Conservation (phyloP, 225 moss, liverwort and hornwort genomes). For the Sphagnum contortum region DNA sequence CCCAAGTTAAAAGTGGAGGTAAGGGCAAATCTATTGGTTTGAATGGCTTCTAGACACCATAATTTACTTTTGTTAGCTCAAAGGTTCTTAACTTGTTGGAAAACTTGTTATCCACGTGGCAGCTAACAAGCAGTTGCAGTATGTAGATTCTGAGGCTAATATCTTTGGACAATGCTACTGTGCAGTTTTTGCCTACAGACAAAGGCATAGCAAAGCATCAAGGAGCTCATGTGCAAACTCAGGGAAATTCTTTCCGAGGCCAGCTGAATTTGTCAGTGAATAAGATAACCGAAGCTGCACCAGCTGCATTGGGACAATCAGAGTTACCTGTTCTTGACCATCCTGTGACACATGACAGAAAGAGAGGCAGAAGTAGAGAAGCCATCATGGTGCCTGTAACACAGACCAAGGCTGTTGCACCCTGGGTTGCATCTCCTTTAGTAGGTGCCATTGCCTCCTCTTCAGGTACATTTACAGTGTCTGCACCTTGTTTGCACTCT, state of each 20-base stretch:
- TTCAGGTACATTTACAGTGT: slow-evolving; percentile 8
- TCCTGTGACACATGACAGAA: slow-evolving; percentile 11
- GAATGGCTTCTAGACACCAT: too few relatives aligned
- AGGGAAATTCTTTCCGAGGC: neutral
- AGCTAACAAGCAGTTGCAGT: neutral
- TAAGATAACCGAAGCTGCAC: slow-evolving; percentile 11
- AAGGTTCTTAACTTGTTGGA: too few relatives aligned
- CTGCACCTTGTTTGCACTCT: neutral
- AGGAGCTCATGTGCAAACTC: slow-evolving; percentile 5
- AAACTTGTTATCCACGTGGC: neutral
- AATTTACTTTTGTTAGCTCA: too few relatives aligned
- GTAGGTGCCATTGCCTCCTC: slow-evolving; percentile 14
- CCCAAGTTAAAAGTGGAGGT: too few relatives aligned
- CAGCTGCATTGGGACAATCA: slow-evolving; percentile 7
- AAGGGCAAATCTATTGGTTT: too few relatives aligned
- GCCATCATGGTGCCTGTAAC: slow-evolving; percentile 7
- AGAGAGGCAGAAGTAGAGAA: slow-evolving; percentile 15
- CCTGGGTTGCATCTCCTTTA: slow-evolving; percentile 7
- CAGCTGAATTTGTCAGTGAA: slow-evolving; percentile 3
- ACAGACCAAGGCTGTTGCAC: slow-evolving; percentile 7
- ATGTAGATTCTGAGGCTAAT: neutral
- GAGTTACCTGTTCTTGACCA: slow-evolving; percentile 8
- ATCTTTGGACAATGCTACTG: neutral
- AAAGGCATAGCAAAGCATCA: slow-evolving; percentile 6
- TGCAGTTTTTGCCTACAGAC: slow-evolving; percentile 7